phyloP scores from a whole-genome alignment of 768 basidiomycete species.

The Tricholoma furcatifolium region DNA sequence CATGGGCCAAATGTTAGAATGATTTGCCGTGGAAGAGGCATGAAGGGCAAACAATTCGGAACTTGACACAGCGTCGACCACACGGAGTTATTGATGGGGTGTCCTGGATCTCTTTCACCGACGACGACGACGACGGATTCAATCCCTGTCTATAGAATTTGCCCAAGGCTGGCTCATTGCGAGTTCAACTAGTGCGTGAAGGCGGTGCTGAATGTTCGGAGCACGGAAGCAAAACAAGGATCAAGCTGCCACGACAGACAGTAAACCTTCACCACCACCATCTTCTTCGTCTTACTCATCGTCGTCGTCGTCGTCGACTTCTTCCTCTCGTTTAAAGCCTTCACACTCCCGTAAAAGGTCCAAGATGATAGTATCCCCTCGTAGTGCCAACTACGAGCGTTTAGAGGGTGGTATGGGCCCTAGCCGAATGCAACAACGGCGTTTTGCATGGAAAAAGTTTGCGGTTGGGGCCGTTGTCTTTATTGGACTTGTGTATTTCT shows the following conservation, averaged over 20 bases:
- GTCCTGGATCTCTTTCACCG: too few species aligned
- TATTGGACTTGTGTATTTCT: conserved; percentile 63
- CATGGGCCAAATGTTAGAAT: too few species aligned
- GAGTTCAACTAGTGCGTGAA: not conserved
- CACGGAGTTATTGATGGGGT: too few species aligned
- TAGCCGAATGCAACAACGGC: conserved; percentile 24
- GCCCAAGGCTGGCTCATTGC: not conserved
- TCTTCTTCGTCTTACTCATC: conserved; percentile 3
- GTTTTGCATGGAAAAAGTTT: conserved; percentile 66
- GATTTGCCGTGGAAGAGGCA: too few species aligned
- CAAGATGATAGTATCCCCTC: conserved; percentile 28
- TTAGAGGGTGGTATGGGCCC: conserved; percentile 63
- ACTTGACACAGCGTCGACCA: too few species aligned
- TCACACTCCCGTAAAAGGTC: conserved; percentile 4
- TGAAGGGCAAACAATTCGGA: too few species aligned
- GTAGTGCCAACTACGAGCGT: conserved; percentile 52
- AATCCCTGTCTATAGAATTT: not conserved
- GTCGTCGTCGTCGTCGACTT: conserved; percentile 4
- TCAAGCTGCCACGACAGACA: conserved; percentile 6
- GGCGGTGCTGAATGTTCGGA: conserved; percentile 1
- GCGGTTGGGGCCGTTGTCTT: conserved; percentile 56
- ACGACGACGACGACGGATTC: too few species aligned
- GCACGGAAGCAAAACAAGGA: conserved; percentile 4
- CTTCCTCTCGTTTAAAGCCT: not conserved
- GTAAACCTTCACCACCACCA: conserved; percentile 7